Evolutionary conservation across 2,329 filamentous ascomycete genomes (phyloP), one percentile per base, ranked within the genome.

Genomic region (Cytospora mali): DNA sequence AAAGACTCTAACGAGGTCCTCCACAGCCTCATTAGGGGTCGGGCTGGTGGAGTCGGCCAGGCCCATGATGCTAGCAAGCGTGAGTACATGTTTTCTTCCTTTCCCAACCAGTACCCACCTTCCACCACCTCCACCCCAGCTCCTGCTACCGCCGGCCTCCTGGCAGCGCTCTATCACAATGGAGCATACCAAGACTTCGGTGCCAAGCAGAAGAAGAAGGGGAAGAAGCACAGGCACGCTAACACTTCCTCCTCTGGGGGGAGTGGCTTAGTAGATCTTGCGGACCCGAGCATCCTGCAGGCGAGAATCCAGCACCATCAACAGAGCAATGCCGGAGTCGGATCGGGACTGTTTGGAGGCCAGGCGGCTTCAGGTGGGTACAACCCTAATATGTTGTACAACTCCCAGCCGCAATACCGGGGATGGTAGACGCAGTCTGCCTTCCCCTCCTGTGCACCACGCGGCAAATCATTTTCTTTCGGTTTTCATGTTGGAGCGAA

Each of bases 221-320:
- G 93, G 84, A 97, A 97, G 88, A 97, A 97, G 92, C 94, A 97
- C 86, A 96, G 93, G 89, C 93, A 97, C 89, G 94, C 93, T 95
- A 97, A 97, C 92, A 97, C 94, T 94, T 97, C 93, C 91, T 98
- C 94, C 88, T 96, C 93, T 88, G 91, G 91, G 84, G 93, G 93
- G 88, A 92, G 92, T 91, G 93, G 92, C 84, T 88, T 97, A 94
- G 93, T 96, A 84, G 93, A 98, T 96, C 92, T 97, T 93, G 92
- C 91, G 85, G 93, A 98, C 92, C 94, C 94, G 86, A 97, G 92
- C 86, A 97, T 97, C 86, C 88, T 98, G 85, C 93, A 97, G 84
- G 92, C 92, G 79, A 92, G 93, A 86, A 90, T 96, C 85, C 93
- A 96, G 80, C 91, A 95, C 82, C 87, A 90, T 81, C 84, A 88